Percentiles rank a stretch among this genome's conserved stretches.
Evolutionary conservation across 345 rosid genomes (phyloP).

Genomic region (Anastatica hierochuntica): DNA sequence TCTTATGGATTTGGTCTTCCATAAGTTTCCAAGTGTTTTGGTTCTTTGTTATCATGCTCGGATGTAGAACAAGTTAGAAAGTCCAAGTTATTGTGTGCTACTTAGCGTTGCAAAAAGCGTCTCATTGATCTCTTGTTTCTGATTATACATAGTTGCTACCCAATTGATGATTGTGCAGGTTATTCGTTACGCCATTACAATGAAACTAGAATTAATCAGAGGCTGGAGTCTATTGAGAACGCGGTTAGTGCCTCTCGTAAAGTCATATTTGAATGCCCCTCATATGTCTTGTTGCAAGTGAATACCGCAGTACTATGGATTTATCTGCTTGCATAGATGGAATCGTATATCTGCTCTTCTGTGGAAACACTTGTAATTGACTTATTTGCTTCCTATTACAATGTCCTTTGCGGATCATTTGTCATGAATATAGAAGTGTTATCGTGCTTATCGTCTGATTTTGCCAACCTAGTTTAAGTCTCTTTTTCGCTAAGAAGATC

Average conservation of each 20-base stretch:
- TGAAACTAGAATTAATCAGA: slow-evolving; percentile 45
- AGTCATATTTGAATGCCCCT: background rate
- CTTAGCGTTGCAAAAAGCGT: background rate
- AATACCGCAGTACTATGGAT: too few relatives aligned
- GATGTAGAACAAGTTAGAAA: background rate
- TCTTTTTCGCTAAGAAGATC: too few relatives aligned
- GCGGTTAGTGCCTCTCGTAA: slow-evolving; percentile 38
- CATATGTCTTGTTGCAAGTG: too few relatives aligned
- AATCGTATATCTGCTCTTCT: too few relatives aligned
- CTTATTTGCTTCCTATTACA: too few relatives aligned
- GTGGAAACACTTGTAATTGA: too few relatives aligned
- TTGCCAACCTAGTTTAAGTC: too few relatives aligned
- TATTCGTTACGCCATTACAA: slow-evolving; percentile 51
- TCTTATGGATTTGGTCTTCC: background rate
- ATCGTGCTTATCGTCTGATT: too few relatives aligned
- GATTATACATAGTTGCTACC: slow-evolving; percentile 7
- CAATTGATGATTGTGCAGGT: slow-evolving; percentile 33
- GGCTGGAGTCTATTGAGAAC: slow-evolving; percentile 61
- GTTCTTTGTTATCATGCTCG: background rate
- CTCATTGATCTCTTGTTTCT: background rate
- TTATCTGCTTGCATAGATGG: too few relatives aligned
- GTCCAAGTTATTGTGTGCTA: background rate
- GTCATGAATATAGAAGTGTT: too few relatives aligned
- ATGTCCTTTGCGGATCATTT: too few relatives aligned
- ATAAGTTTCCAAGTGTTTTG: background rate